phyloP scores from a whole-genome alignment of 2,329 filamentous ascomycete genomes.

The Ambrosiella xylebori region DNA sequence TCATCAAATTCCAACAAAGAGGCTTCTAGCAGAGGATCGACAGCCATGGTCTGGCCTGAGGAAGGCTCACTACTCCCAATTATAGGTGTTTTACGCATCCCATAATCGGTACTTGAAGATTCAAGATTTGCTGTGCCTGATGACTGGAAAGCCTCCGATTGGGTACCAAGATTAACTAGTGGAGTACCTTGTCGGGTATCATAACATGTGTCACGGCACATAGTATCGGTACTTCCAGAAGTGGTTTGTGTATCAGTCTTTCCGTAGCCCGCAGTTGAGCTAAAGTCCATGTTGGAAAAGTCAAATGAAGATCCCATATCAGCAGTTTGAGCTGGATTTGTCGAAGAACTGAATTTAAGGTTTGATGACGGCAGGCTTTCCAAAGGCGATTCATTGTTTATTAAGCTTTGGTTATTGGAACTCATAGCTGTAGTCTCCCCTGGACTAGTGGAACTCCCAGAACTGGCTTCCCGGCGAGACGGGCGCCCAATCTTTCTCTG shows the following conservation, averaged over 20 bases:
- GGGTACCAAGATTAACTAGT: neutral
- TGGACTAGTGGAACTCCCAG: neutral
- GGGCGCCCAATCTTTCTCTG: conserved; percentile 21
- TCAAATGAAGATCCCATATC: neutral
- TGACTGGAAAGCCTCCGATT: conserved; percentile 2
- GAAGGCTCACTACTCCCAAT: neutral
- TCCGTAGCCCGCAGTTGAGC: neutral
- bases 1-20: conserved; percentile 4
- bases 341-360: too few relatives aligned
- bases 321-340: neutral
- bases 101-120: neutral
- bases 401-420: neutral
- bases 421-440: neutral
- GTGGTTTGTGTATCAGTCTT: neutral
- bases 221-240: neutral
- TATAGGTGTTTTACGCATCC: neutral
- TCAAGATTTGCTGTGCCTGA: neutral
- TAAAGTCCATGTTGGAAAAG: neutral
- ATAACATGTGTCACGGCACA: too few relatives aligned
- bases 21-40: neutral
- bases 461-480: conserved; percentile 14
- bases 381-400: too few relatives aligned
- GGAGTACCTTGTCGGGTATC: neutral
- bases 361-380: too few relatives aligned
- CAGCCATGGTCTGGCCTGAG: neutral